A percentile compares a stretch with the other conserved stretches of the same genome.
Evolutionary conservation across 75 land plant species (phyloP).

Genomic region (Cunninghamia lanceolata): DNA sequence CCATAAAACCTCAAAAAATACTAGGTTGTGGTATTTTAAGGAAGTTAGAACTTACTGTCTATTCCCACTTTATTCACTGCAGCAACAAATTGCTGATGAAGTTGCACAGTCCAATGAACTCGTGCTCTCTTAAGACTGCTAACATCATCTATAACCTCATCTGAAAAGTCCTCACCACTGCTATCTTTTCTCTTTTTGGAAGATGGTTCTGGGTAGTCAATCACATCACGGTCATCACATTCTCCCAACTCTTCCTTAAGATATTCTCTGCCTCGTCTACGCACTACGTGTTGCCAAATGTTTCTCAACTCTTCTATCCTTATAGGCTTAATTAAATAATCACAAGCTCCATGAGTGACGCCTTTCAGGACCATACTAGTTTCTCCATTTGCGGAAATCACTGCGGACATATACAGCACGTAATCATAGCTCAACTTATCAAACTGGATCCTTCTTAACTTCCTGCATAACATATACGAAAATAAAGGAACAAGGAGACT

Average conservation of each 20-base stretch:
- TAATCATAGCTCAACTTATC: slow-evolving; percentile 7
- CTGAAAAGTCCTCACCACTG: slow-evolving; percentile 13
- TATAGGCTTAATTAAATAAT: slow-evolving; percentile 39
- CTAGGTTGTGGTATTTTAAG: neutral
- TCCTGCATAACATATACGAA: slow-evolving; percentile 3
- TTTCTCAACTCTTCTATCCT: slow-evolving; percentile 39
- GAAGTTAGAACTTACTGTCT: slow-evolving; percentile 18
- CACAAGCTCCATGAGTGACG: slow-evolving; percentile 43
- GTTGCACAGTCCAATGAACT: slow-evolving; percentile 23
- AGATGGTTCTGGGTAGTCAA: slow-evolving; percentile 13
- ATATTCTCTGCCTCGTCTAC: slow-evolving; percentile 14
- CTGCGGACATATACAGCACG: slow-evolving; percentile 18
- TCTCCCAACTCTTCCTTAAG: slow-evolving; percentile 22
- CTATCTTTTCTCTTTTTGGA: slow-evolving; percentile 41
- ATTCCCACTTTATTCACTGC: slow-evolving; percentile 26
- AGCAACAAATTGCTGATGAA: slow-evolving; percentile 27
- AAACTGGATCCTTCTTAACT: slow-evolving; percentile 10
- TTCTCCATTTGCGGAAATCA: slow-evolving; percentile 48
- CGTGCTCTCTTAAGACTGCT: slow-evolving; percentile 22
- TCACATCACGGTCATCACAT: slow-evolving; percentile 22
- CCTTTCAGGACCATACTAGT: slow-evolving; percentile 44
- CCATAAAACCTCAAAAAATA: neutral
- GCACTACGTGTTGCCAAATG: slow-evolving; percentile 46
- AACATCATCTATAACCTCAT: slow-evolving; percentile 24
- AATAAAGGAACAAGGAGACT: neutral